A percentile compares a stretch with the other conserved stretches of the same genome.
These are phyloP conservation scores for Ophiocordyceps camponoti-saundersi DNA, from an alignment of 2,329 filamentous ascomycete genomes.

Conservation along the genomic window DNA sequence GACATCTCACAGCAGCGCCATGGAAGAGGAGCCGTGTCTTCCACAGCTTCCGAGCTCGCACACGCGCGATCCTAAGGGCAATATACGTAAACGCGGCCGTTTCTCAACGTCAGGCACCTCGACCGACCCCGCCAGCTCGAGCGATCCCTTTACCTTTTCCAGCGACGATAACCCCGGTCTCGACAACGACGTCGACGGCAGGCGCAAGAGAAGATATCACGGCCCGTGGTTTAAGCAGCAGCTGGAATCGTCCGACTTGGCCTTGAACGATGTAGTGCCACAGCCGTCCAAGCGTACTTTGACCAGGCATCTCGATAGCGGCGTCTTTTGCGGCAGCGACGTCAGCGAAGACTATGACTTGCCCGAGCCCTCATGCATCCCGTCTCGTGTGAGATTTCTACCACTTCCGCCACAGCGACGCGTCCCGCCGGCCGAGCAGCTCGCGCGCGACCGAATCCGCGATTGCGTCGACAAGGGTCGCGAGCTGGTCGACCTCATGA, in stretches of 20 bases:
- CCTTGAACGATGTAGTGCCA: slow-evolving; percentile 22
- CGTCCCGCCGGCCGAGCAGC: slow-evolving; percentile 23
- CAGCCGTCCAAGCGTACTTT: slow-evolving; percentile 32
- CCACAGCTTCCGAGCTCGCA: slow-evolving; percentile 20
- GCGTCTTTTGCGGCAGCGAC: slow-evolving; percentile 52
- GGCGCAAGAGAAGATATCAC: slow-evolving; percentile 43
- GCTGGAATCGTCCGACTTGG: slow-evolving; percentile 30
- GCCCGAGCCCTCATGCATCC: slow-evolving; percentile 14
- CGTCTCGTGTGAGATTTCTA: slow-evolving; percentile 18
- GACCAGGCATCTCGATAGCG: slow-evolving; percentile 47
- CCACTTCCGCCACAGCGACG: slow-evolving; percentile 19
- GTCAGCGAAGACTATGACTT: slow-evolving; percentile 25
- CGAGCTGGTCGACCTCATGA: slow-evolving; percentile 47
- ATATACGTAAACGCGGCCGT: slow-evolving; percentile 18
- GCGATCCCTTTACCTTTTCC: slow-evolving; percentile 55
- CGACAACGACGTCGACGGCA: slow-evolving; percentile 43
- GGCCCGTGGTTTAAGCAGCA: slow-evolving; percentile 53
- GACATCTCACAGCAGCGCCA: slow-evolving; percentile 3
- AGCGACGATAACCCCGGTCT: slow-evolving; percentile 53
- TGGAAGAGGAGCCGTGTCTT: slow-evolving; percentile 24
- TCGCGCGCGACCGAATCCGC: slow-evolving; percentile 28
- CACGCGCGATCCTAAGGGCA: slow-evolving; percentile 21
- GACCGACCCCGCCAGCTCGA: slow-evolving; percentile 35
- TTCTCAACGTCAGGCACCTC: slow-evolving; percentile 5
- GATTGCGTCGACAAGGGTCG: slow-evolving; percentile 38